Base-by-base conservation (phyloP, 1,284 basidiomycete genomes). In the Melampsora americana region DNA sequence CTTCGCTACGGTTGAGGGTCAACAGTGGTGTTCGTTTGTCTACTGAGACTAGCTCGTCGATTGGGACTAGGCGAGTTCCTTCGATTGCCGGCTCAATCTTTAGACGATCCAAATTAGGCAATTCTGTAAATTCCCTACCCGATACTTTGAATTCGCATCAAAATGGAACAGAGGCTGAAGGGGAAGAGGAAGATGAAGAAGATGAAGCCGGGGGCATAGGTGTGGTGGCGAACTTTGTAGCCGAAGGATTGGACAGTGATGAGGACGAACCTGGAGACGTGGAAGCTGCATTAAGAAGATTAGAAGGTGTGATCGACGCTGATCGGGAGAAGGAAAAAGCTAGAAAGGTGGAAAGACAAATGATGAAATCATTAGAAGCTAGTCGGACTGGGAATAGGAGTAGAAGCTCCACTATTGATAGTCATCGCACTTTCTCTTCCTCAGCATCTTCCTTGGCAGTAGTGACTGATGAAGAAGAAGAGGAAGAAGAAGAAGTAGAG, bases 231-330 rank as follows among this genome's bases (percentile, higher is more conserved):
- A 89, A 90, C 79, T 90, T 90, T 39, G 84, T 92, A 44, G 86
- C 90, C 32, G 90, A 92, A 77, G 90, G 89, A 26, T 82, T 92
- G 2, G 79, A 81, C 72, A 90, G 88, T 78, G 75, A 76, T 53
- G 89, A 91, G 76, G 90, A 89, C 77, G 86, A 84, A 39, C 80
- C 82, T 2, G 91, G 91, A 0, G 92, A 90, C 79, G 89, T 91
- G 20, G 91, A 92, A 67, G 90, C 89, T 9, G 92, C 92, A 6
- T 81, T 94, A 77, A 85, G 86, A 53, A 85, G 90, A 12, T 85
- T 94, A 65, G 92, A 94, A 82, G 92, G 92, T 0, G 88, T 92
- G 81, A 90, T 93, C 77, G 91, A 90, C 81, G 87, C 86, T 0
- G 85, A 88, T 78, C 86, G 88, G 79, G 87, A 89, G 80, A 84